Evolutionary conservation across 176 grass and related monocot genomes (phyloP).

Genomic region (Carex kokanica): DNA sequence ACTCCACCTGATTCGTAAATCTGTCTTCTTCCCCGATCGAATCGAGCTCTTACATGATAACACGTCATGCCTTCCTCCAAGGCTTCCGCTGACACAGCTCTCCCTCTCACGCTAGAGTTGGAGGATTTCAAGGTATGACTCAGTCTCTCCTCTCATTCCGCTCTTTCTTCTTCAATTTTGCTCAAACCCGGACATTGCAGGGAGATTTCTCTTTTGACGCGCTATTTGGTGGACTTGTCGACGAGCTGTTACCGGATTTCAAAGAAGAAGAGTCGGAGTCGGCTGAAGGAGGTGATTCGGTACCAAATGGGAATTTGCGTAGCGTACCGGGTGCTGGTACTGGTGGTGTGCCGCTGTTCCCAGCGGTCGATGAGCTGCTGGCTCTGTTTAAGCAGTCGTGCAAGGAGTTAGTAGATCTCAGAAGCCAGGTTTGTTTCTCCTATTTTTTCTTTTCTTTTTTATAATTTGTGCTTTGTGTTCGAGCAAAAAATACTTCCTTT

Average conservation of each 20-base stretch:
- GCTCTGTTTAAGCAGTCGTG: slow-evolving; percentile 94
- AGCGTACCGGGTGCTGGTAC: slow-evolving; percentile 34
- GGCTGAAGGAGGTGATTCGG: slow-evolving; percentile 26
- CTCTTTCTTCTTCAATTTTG: not conserved
- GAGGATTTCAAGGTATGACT: slow-evolving; percentile 92
- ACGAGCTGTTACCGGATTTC: slow-evolving; percentile 86
- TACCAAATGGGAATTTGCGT: slow-evolving; percentile 14
- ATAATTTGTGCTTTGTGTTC: slow-evolving; percentile 14
- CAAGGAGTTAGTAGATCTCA: slow-evolving; percentile 96
- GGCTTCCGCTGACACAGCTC: slow-evolving; percentile 42
- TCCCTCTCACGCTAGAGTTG: slow-evolving; percentile 83
- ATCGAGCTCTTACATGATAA: slow-evolving; percentile 35
- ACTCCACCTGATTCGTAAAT: not conserved
- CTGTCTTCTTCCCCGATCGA: slow-evolving; percentile 28
- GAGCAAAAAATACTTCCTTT: not conserved
- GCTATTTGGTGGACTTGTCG: slow-evolving; percentile 79
- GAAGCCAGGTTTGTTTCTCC: slow-evolving; percentile 51
- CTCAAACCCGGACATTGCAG: slow-evolving; percentile 24
- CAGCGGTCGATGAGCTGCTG: slow-evolving; percentile 83
- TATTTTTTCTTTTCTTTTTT: not conserved
- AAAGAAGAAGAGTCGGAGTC: slow-evolving; percentile 42
- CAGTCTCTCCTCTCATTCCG: not conserved
- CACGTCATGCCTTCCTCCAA: slow-evolving; percentile 17
- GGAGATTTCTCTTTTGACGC: slow-evolving; percentile 95
- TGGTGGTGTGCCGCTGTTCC: slow-evolving; percentile 62